Conservation (phyloP, 2,329 filamentous ascomycete genomes). For the Emericellopsis atlantica region DNA sequence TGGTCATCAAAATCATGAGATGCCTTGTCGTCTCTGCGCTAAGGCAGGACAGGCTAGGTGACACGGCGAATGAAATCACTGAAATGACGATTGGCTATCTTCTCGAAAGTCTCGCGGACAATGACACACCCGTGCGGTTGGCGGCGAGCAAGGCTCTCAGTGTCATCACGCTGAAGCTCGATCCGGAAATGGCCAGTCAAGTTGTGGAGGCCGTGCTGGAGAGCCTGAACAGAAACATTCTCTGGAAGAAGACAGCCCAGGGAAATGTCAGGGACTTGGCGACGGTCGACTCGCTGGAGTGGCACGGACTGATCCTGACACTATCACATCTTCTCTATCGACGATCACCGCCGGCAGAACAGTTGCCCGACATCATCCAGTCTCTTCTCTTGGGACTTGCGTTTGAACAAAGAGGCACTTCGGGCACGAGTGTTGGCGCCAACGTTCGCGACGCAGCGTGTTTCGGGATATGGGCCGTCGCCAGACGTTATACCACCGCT, state of each 20-base stretch:
- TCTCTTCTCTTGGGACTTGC: slow-evolving; percentile 67
- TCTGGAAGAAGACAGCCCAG: slow-evolving; percentile 30
- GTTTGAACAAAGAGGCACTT: slow-evolving; percentile 80
- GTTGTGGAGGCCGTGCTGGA: slow-evolving; percentile 80
- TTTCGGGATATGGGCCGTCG: slow-evolving; percentile 90
- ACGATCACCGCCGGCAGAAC: slow-evolving; percentile 59
- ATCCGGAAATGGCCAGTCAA: slow-evolving; percentile 69
- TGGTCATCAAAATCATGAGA: slow-evolving; percentile 73
- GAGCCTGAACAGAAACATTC: slow-evolving; percentile 45
- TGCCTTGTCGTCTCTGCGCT: slow-evolving; percentile 58
- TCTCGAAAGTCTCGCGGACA: slow-evolving; percentile 67
- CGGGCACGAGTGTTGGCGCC: slow-evolving; percentile 73
- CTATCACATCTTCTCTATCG: slow-evolving; percentile 79
- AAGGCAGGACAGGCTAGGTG: slow-evolving; percentile 30
- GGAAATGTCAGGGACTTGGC: slow-evolving; percentile 46
- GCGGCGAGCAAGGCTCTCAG: slow-evolving; percentile 89
- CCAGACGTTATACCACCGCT: slow-evolving; percentile 69
- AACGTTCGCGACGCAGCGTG: slow-evolving; percentile 93
- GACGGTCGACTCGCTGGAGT: slow-evolving; percentile 68
- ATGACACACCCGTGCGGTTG: slow-evolving; percentile 81
- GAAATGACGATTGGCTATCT: slow-evolving; percentile 77
- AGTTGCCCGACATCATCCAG: slow-evolving; percentile 62
- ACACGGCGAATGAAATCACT: slow-evolving; percentile 40
- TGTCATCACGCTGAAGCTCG: slow-evolving; percentile 69
- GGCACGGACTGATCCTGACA: slow-evolving; percentile 87